phyloP scores from a whole-genome alignment of 2,329 filamentous ascomycete genomes.

The Cytospora piceicola region DNA sequence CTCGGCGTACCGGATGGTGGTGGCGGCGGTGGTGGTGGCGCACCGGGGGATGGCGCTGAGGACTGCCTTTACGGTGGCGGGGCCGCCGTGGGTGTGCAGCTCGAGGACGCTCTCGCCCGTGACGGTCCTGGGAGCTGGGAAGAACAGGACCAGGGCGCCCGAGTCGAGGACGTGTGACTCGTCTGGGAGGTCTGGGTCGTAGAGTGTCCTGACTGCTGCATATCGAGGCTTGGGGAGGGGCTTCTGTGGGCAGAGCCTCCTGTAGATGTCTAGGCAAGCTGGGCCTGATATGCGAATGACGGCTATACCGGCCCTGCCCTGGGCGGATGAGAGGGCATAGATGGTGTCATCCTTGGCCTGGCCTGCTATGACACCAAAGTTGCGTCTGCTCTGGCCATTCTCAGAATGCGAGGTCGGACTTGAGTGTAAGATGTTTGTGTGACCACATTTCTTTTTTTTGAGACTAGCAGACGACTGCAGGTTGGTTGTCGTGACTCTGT shows the following conservation, averaged over 20 bases:
- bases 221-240: slow-evolving; percentile 52
- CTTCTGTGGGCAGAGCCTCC: slow-evolving; percentile 53
- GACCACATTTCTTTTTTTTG: neutral
- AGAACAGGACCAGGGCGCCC: slow-evolving; percentile 79
- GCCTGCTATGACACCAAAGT: slow-evolving; percentile 21
- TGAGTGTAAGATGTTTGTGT: neutral
- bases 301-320: slow-evolving; percentile 86
- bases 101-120: slow-evolving; percentile 94
- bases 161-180: slow-evolving; percentile 70
- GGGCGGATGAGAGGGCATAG: slow-evolving; percentile 86
- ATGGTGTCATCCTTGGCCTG: slow-evolving; percentile 65
- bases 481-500: neutral
- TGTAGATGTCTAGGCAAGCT: slow-evolving; percentile 67
- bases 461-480: neutral
- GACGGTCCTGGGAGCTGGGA: slow-evolving; percentile 78
- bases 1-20: slow-evolving; percentile 79
- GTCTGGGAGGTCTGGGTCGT: slow-evolving; percentile 49
- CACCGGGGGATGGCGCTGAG: slow-evolving; percentile 70
- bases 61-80: slow-evolving; percentile 85
- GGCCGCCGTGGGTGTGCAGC: slow-evolving; percentile 90
- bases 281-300: slow-evolving; percentile 86
- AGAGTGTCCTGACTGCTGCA: slow-evolving; percentile 76
- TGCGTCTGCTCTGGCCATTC: neutral
- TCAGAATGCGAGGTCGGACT: neutral
- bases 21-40: slow-evolving; percentile 42